These are phyloP conservation scores for Rhizopogon sp. DNA, from an alignment of 768 basidiomycete species.

Conservation along the genomic window DNA sequence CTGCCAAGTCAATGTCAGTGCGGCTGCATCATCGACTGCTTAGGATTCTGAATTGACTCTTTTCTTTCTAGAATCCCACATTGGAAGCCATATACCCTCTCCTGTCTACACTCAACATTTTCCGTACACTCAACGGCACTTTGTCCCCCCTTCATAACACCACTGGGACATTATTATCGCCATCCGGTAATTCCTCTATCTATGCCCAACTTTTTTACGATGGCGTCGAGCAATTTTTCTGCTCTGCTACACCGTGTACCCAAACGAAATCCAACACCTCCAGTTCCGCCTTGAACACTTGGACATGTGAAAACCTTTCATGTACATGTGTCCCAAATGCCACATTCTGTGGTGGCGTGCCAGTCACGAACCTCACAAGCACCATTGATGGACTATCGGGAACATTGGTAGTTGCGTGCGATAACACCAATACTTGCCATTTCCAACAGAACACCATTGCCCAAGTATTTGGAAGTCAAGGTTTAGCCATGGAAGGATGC, in stretches of 20 bases:
- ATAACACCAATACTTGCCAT: constrained; percentile 53
- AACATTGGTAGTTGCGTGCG: constrained; percentile 65
- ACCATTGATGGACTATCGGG: constrained; percentile 67
- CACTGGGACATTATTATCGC: constrained; percentile 25
- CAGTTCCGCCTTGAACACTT: constrained; percentile 39
- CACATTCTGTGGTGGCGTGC: constrained; percentile 66
- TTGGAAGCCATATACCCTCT: constrained; percentile 71
- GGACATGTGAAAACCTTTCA: constrained; percentile 66
- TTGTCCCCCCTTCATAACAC: constrained; percentile 52
- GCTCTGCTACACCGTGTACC: constrained; percentile 62
- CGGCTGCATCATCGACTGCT: too few relatives aligned
- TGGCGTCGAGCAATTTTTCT: constrained; percentile 89
- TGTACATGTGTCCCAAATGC: constrained; percentile 71
- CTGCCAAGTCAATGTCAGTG: constrained; percentile 73
- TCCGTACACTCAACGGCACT: constrained; percentile 65
- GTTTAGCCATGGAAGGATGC: constrained; percentile 72
- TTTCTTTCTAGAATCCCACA: constrained; percentile 65
- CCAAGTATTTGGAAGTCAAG: constrained; percentile 63
- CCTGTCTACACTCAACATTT: constrained; percentile 70
- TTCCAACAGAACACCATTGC: constrained; percentile 75
- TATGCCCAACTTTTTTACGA: constrained; percentile 72
- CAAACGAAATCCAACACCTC: constrained; percentile 46
- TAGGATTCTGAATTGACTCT: background rate
- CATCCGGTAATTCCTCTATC: constrained; percentile 52
- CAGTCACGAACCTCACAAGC: constrained; percentile 42